Evolutionary conservation across 2,329 filamentous ascomycete species (phyloP), one percentile per base, ranked within the genome.

Genomic region (Pyrenochaeta sp.): DNA sequence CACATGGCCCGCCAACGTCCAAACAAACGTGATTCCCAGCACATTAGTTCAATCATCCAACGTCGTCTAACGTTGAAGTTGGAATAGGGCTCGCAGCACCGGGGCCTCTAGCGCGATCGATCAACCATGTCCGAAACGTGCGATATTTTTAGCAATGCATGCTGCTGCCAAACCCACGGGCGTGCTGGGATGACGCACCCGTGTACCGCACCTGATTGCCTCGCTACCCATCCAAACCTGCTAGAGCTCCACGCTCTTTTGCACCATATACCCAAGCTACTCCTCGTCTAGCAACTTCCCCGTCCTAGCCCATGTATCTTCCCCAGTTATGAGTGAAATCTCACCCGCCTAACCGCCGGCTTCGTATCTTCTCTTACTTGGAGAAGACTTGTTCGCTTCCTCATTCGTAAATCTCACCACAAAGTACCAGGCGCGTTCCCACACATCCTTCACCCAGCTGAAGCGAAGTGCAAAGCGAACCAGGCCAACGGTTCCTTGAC

Each of bases 331-430:
- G 60, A 49, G 57, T 53, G 56, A 49, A 54, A 64, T 68, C 69
- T 71, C 49, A 71, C 69, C 61, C 61, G 62, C 63, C 51, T 71
- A 72, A 47, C 67, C 69, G 69, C 69, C 64, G 58, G 55, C 52
- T 33, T 58, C 57, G 57, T 60, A 61, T 59, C 48, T 41, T 49
- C 37, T 29, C 21, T 30, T 21, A 11, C 43, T 47, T 50, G 35
- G 39, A 41, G 29, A 45, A 29, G 30, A 45, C 49, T 51, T 46
- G 43, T 45, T 54, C 50, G 40, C 39, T 45, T 59, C 55, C 55
- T 54, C 47, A 56, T 63, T 33, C 58, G 59, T 49, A 49, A 40
- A 51, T 43, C 37, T 30, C 31, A 47, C 41, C 39, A 54, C 48
- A 44, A 54, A 49, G 45, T 27, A 49, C 46, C 37, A 40, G 44